Evolutionary conservation across 83 land plant species (phyloP), one percentile per base, ranked within the genome.

Genomic region (Thuja plicata): DNA sequence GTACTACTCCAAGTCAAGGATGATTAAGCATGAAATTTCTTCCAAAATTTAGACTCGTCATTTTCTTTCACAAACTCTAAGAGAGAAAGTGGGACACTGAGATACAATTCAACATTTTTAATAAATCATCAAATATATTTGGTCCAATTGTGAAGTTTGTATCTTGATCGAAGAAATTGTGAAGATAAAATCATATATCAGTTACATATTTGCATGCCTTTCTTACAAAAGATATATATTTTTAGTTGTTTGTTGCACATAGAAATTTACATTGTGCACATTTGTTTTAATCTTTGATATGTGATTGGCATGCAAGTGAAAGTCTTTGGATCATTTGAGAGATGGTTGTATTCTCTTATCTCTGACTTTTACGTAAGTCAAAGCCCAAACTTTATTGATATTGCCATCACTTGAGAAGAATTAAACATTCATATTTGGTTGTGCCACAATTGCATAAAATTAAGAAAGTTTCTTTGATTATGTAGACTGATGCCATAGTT

Each of bases 321-420:
- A 89, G 95, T 98, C 43, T 98, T 98, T 91, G 97, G 45, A n/a
- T n/a, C n/a, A n/a, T n/a, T n/a, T n/a, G n/a, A n/a, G n/a, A n/a
- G n/a, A n/a, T n/a, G n/a, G n/a, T n/a, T n/a, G n/a, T n/a, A n/a
- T n/a, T n/a, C n/a, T n/a, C 99, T 99, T 70, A 90, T 94, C 24
- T 97, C 97, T 91, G 99, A 98, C 86, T 90, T 98, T 85, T 97
- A 98, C 91, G 99, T 96, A 90, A 95, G 97, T 87, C 13, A 43
- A 11, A 55, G 13, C 60, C 60, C 16, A 16, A 5, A 76, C 34
- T 76, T 35, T 12, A 76, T 35, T 38, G 40, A 76, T 76, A 12
- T 24, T 24, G 34, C 13, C 60, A 12, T 55, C 60, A 55, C 15
- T 55, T 55, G 60, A 11, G 12, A 76, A 37, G 38, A 76, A 1